A percentile compares a stretch with the other conserved stretches of the same genome.
phyloP scores from a whole-genome alignment of 352 stramenopile species.

The Globisporangium perplexum region DNA sequence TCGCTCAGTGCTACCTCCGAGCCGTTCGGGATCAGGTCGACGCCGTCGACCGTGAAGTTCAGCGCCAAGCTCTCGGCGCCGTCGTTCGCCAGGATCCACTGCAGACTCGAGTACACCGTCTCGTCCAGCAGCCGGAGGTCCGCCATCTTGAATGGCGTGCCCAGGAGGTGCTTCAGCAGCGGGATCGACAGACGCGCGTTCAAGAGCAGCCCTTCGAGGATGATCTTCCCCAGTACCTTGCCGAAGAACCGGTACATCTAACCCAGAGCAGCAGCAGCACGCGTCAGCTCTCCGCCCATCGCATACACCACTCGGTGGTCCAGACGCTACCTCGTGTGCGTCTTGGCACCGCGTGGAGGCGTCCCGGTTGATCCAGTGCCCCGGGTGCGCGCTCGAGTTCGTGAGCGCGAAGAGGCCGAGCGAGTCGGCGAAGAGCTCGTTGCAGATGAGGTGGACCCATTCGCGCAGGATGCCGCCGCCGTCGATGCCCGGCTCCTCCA shows the following conservation, averaged over 20 bases:
- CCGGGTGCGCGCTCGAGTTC: constrained; percentile 34
- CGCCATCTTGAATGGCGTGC: constrained; percentile 38
- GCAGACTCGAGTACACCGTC: constrained; percentile 62
- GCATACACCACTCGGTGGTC: not conserved
- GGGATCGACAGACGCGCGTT: constrained; percentile 62
- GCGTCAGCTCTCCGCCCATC: not conserved
- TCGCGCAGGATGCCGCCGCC: constrained; percentile 74
- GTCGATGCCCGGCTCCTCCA: constrained; percentile 72
- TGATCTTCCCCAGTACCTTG: constrained; percentile 53
- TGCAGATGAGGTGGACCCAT: constrained; percentile 73
- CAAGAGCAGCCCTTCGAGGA: constrained; percentile 71
- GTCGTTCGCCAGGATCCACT: constrained; percentile 52
- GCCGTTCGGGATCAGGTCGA: constrained; percentile 63
- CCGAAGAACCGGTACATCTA: constrained; percentile 83
- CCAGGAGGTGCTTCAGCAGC: constrained; percentile 68
- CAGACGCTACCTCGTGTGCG: constrained; percentile 33
- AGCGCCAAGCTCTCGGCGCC: constrained; percentile 47
- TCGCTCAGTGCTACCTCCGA: constrained; percentile 79
- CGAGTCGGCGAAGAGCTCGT: constrained; percentile 46
- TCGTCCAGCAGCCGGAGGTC: constrained; percentile 71
- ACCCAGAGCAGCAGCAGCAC: not conserved
- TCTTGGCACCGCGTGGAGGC: constrained; percentile 15
- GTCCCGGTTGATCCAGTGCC: constrained; percentile 62
- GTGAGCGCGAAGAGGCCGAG: constrained; percentile 45
- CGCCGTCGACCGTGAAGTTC: constrained; percentile 54